Percentiles rank a stretch among this genome's conserved stretches.
phyloP scores from a whole-genome alignment of 805 yeast species.

The Candida railenensis region DNA sequence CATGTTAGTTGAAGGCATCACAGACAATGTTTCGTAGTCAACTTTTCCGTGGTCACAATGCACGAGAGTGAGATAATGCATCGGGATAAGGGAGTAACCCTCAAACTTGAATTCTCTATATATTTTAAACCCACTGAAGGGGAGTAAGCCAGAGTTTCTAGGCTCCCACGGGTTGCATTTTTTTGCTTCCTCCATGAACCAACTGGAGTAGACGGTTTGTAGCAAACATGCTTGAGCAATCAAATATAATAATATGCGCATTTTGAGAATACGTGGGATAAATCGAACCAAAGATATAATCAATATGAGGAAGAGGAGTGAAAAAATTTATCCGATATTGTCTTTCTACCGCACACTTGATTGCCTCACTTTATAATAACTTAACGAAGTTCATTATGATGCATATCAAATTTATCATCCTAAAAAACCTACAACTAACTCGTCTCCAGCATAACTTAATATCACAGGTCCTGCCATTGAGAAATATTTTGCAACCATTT shows the following conservation, averaged over 20 bases:
- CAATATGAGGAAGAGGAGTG: too few relatives aligned
- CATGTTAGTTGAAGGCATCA: slow-evolving; percentile 33
- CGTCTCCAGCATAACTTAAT: too few relatives aligned
- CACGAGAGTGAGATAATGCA: slow-evolving; percentile 45
- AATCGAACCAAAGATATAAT: background rate
- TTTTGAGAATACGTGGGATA: background rate
- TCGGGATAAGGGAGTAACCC: slow-evolving; percentile 31
- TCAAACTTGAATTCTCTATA: slow-evolving; percentile 48
- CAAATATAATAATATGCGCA: background rate
- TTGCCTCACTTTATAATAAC: too few relatives aligned
- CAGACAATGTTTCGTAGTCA: slow-evolving; percentile 39
- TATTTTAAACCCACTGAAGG: slow-evolving; percentile 58
- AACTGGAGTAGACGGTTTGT: slow-evolving; percentile 7
- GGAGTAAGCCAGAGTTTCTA: slow-evolving; percentile 20
- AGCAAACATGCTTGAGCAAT: background rate
- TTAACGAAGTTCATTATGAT: too few relatives aligned
- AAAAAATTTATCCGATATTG: too few relatives aligned
- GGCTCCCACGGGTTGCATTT: slow-evolving; percentile 37
- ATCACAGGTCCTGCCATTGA: too few relatives aligned
- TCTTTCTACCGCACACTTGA: too few relatives aligned
- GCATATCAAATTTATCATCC: too few relatives aligned
- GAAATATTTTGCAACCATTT: background rate
- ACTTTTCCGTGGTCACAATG: slow-evolving; percentile 54
- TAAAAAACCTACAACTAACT: too few relatives aligned
- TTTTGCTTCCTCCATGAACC: slow-evolving; percentile 26